phyloP scores from a whole-genome alignment of 805 yeast species.

The Ogataea salicorniae region DNA sequence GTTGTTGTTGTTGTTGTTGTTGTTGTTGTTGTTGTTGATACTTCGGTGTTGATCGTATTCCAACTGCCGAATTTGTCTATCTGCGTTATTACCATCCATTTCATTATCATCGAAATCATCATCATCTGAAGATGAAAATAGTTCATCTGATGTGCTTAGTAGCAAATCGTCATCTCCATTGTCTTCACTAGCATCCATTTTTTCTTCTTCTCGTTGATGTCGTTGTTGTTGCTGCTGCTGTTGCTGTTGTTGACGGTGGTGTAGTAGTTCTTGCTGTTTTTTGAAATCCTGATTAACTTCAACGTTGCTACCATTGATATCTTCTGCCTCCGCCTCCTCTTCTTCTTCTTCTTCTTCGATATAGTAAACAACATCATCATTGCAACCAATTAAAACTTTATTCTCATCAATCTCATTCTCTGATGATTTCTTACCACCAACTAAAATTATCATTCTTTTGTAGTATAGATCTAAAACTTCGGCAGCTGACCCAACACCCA shows the following conservation, averaged over 20 bases:
- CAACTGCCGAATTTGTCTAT: background rate
- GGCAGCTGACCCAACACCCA: slow-evolving; percentile 30
- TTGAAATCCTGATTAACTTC: background rate
- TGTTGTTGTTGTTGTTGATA: background rate
- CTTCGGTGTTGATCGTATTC: background rate
- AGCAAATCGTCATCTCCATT: slow-evolving; percentile 1
- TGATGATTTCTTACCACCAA: slow-evolving; percentile 32
- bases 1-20: background rate
- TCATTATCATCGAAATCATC: background rate
- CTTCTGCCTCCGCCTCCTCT: background rate
- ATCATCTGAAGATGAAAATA: slow-evolving; percentile 2
- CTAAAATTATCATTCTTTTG: slow-evolving; percentile 42
- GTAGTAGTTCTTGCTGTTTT: background rate
- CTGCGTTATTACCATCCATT: background rate
- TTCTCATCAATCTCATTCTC: slow-evolving; percentile 7
- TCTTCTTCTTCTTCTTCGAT: slow-evolving; percentile 4
- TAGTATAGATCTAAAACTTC: slow-evolving; percentile 46
- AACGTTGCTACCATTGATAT: background rate
- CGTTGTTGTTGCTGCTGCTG: background rate
- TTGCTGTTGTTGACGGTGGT: background rate
- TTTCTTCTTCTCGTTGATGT: background rate
- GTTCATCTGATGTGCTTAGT: slow-evolving; percentile 2
- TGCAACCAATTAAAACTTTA: slow-evolving; percentile 27
- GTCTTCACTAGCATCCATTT: background rate
- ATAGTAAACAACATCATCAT: slow-evolving; percentile 22